A percentile compares a stretch with the other conserved stretches of the same genome.
Evolutionary conservation across 2,329 filamentous ascomycete species (phyloP).

Genomic region (Venturia pyrina): DNA sequence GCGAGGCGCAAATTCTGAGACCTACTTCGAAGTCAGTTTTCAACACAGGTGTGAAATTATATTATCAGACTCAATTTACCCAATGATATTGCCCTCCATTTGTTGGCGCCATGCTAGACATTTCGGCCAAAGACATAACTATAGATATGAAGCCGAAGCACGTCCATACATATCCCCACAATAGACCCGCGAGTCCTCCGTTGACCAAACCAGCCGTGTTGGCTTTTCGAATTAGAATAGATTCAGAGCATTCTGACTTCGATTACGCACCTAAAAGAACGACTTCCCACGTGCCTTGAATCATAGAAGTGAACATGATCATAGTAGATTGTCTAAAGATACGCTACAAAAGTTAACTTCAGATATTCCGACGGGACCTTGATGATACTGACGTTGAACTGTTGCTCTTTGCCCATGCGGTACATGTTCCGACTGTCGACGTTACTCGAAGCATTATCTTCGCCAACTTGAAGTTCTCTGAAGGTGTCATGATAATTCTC

Average conservation of each 20-base stretch:
- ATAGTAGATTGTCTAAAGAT: not conserved
- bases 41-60: too few species aligned
- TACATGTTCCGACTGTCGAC: conserved; percentile 7
- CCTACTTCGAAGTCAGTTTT: not conserved
- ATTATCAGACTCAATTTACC: conserved; percentile 6
- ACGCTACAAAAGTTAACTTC: conserved; percentile 4
- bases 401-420: conserved; percentile 11
- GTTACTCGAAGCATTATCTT: too few species aligned
- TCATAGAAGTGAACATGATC: conserved; percentile 8
- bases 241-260: not conserved
- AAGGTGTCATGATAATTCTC: too few species aligned
- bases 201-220: conserved; percentile 9
- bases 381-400: conserved; percentile 7
- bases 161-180: conserved; percentile 9
- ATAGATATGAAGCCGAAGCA: not conserved
- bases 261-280: not conserved
- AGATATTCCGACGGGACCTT: not conserved
- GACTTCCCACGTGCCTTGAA: conserved; percentile 9
- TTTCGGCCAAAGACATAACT: conserved; percentile 12
- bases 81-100: conserved; percentile 29
- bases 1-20: conserved; percentile 14
- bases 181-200: conserved; percentile 10
- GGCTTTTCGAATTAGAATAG: not conserved
- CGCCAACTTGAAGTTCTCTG: too few species aligned
- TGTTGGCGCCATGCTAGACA: conserved; percentile 14